Base-by-base conservation (phyloP, 2,329 filamentous ascomycete species). In the Pseudogymnoascus sp. region DNA sequence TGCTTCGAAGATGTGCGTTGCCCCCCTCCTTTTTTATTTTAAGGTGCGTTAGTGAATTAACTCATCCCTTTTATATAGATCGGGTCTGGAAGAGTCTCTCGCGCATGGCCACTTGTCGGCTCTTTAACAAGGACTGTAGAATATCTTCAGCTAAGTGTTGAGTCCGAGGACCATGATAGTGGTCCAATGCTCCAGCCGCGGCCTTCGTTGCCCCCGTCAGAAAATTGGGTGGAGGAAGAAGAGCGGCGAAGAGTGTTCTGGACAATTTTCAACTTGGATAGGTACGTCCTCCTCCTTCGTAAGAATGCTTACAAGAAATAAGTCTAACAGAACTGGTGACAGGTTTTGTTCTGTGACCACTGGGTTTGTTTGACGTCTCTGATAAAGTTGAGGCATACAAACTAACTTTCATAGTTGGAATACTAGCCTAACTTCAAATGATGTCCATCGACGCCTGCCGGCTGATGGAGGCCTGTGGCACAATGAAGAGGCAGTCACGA, bases 251-350 rank as follows among this genome's bases (percentile, higher is more conserved):
- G 77, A 66, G 66, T 81, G 65, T 79, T 78, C 66, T 84, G 82
- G 82, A 80, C 80, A 38, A 81, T 80, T 62, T 84, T 84, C 67
- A 81, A 78, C 7, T 72, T 84, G 2, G 82, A 84, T 63, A 28
- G 70, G 70, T 67, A 50, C 11, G 63, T 68, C n/a, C 78, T 68
- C 75, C 71, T 64, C 70, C 69, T 66, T 8, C 69, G 69, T 38
- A 16, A 31, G 5, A 31, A 1, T 53, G 47, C 47, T 16, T 53
- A 8, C 12, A 10, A 37, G 8, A 53, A 53, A 14, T 31, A 31
- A 53, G 11, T 3, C 47, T 53, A 53, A 53, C 64, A 53, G 23
- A 14, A 28, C n/a, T 25, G 8, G 4, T 53, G 23, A 8, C 47
- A 66, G 63, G 21, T 61, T 50, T 59, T 63, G 60, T 31, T 62